Percentiles rank a stretch among this genome's conserved stretches.
Conservation (phyloP, 2,329 filamentous ascomycete species). For the Geosmithia putterillii region DNA sequence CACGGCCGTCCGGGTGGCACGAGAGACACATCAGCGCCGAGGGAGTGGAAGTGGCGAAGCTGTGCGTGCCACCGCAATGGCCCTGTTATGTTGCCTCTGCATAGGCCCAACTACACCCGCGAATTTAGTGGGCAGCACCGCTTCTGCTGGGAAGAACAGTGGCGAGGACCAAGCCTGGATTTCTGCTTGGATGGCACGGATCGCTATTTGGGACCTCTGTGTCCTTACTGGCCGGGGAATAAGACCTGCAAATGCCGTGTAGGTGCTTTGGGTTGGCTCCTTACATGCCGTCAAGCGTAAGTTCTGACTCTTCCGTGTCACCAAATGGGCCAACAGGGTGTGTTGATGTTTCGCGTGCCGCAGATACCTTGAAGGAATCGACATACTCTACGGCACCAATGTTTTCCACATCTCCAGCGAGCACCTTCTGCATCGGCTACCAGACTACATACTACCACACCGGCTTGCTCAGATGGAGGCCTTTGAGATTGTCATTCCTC, state of each 20-base stretch:
- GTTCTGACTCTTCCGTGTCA: neutral
- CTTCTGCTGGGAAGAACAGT: neutral
- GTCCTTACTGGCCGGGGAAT: neutral
- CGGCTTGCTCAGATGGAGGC: conserved; percentile 1
- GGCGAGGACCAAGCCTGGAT: neutral
- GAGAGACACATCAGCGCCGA: neutral
- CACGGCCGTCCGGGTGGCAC: neutral
- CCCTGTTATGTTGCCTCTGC: neutral
- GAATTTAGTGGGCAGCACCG: neutral
- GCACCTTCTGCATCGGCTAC: conserved; percentile 1
- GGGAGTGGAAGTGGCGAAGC: conserved; percentile 4
- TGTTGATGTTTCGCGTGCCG: neutral
- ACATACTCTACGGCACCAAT: conserved; percentile 6
- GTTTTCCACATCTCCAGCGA: conserved; percentile 4
- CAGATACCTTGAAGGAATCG: conserved; percentile 5
- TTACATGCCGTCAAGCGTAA: conserved; percentile 4
- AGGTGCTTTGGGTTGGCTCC: conserved; percentile 5
- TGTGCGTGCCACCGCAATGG: conserved; percentile 2
- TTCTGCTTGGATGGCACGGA: neutral
- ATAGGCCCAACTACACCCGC: neutral
- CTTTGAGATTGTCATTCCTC: conserved; percentile 1
- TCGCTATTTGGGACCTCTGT: neutral
- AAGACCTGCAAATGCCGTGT: conserved; percentile 2
- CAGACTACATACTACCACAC: conserved; percentile 1
- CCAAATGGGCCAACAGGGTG: neutral